Base-by-base conservation (phyloP, 1,284 basidiomycete species). In the Xerocomus minutiporus region DNA sequence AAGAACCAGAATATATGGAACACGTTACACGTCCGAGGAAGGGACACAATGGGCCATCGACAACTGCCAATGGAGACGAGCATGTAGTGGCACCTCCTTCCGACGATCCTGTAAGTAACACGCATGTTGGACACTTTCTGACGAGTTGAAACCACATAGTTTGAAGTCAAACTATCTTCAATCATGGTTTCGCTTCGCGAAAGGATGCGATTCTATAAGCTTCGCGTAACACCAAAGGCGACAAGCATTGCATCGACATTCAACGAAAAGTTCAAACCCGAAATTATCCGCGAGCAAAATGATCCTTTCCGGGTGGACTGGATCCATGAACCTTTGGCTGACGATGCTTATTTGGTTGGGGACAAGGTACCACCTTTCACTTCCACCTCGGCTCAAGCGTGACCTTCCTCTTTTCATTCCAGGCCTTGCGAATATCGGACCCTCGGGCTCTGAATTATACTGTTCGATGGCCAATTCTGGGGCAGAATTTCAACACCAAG, bases 131-230 rank as follows among this genome's bases (percentile, higher is more conserved):
- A 36, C 31, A 13, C 13, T n/a, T 43, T 32, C 26, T n/a, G 15
- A 40, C 28, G 12, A 12, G 35, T 50, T 61, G 41, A 59, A 46
- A 26, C 50, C 50, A 23, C 7, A 20, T 47, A 90, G 83, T 84
- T 89, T 55, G 85, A 90, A 54, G 75, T 78, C 26, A 92, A 90
- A 64, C 78, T 92, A 17, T 76, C 81, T 2, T 81, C 85, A 15
- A 83, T 93, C 31, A 78, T 83, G 9, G 74, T 82, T 25, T 92
- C 91, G 15, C 75, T 95, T 35, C 81, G 88, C 20, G 86, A 91
- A 52, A 75, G 91, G 51, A 92, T 96, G 88, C 79, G 86, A n/a
- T 88, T 88, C 62, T 91, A 92, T 71, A 93, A 94, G 68, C 75
- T 94, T 43, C 80, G 85, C 1, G 86, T 90, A 2, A 86, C 88